Conservation (phyloP, 2,329 filamentous ascomycete species). For the Cladosporium velox region DNA sequence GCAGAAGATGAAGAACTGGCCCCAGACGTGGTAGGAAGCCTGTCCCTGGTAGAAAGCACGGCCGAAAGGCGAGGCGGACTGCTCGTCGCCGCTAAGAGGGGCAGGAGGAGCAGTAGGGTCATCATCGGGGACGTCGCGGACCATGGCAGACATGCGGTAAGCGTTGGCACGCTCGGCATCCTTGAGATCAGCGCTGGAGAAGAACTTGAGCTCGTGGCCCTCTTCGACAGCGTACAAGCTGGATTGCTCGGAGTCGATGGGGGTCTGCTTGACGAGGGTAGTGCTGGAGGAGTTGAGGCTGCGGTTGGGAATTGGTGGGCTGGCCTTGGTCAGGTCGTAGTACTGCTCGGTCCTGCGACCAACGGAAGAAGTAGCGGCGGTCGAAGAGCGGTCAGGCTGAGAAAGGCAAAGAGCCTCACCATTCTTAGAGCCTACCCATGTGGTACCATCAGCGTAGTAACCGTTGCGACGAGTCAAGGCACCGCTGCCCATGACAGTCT, state of each 20-base stretch:
- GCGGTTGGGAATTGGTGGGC: slow-evolving; percentile 21
- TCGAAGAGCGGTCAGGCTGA: slow-evolving; percentile 22
- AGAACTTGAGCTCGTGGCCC: slow-evolving; percentile 19
- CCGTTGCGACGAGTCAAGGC: slow-evolving; percentile 52
- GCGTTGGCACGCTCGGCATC: slow-evolving; percentile 18
- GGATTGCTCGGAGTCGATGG: slow-evolving; percentile 28
- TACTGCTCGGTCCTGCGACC: slow-evolving; percentile 19
- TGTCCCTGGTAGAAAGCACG: slow-evolving; percentile 57
- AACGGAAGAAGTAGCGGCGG: slow-evolving; percentile 9
- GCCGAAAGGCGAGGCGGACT: slow-evolving; percentile 52
- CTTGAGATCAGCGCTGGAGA: slow-evolving; percentile 12
- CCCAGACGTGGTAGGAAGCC: slow-evolving; percentile 54
- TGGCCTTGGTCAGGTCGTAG: slow-evolving; percentile 24
- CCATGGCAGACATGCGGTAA: slow-evolving; percentile 20
- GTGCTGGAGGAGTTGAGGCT: slow-evolving; percentile 34
- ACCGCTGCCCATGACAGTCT: slow-evolving; percentile 57
- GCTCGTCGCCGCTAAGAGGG: background rate
- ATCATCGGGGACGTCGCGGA: slow-evolving; percentile 15
- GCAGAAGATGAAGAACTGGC: slow-evolving; percentile 51
- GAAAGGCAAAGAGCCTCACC: slow-evolving; percentile 54
- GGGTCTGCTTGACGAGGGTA: slow-evolving; percentile 27
- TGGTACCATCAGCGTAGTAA: slow-evolving; percentile 48
- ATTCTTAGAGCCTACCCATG: slow-evolving; percentile 56
- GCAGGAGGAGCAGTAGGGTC: slow-evolving; percentile 4
- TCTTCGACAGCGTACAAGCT: slow-evolving; percentile 23